Base-by-base conservation (phyloP, 164 flowering plant species). In the Buxus sempervirens region DNA sequence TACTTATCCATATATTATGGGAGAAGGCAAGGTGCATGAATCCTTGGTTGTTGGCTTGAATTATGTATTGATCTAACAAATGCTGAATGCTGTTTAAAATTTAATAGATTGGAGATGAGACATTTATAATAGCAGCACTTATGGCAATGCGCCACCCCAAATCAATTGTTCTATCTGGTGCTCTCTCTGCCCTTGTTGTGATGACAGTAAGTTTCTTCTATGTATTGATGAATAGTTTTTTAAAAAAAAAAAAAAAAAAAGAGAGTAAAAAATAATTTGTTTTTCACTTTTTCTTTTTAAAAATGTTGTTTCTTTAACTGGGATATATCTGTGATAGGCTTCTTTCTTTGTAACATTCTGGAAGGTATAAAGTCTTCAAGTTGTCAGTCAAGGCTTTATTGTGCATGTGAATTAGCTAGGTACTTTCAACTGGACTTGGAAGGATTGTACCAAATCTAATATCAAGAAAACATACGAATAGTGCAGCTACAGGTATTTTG, bases 91-190 rank as follows among this genome's bases (percentile, higher is more conserved):
- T 27, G 38, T 6, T 58, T 61, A 28, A 26, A n/a, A 25, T 61
- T 25, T 79, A 69, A 64, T 82, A 96, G 98, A 90, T 96, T 80
- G 99, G 99, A 81, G 99, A 96, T 79, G 99, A 96, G 67, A 96
- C 99, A 19, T 96, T 96, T 68, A 96, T 96, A 70, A 96, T 96
- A 74, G 99, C 98, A 20, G 99, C 99, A 73, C 87, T 96, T 19
- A 90, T 96, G 99, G 99, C 99, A 9, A 96, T 96, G 99, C 98
- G 99, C 36, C 99, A 96, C 71, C 99, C 99, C 32, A 96, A 85
- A 73, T 86, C 99, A 49, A 96, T 88, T 80, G 99, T 96, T 68
- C 70, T 96, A 58, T 90, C 97, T 56, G 99, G 99, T 72, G 99
- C 99, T 1, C 96, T 96, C 24, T 61, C 82, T 73, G 99, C 99